phyloP scores from a whole-genome alignment of 208 protist species.

The Crithidia brevicula region DNA sequence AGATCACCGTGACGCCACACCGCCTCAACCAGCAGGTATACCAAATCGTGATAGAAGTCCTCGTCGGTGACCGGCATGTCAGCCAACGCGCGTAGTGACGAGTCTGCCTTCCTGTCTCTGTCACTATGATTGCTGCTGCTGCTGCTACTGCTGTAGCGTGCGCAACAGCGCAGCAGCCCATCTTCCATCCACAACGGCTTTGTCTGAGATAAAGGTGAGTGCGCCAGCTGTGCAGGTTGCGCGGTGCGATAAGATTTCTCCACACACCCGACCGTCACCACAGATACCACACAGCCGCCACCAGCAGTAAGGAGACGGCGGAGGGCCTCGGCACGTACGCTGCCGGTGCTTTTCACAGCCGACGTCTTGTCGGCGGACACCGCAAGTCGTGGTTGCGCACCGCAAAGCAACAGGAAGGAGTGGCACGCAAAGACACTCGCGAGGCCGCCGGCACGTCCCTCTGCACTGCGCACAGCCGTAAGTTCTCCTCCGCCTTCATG shows the following conservation, averaged over 20 bases:
- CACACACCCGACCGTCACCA: not conserved
- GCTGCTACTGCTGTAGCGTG: not conserved
- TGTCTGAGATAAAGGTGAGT: too few species aligned
- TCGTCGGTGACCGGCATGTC: conserved; percentile 3
- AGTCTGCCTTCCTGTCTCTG: not conserved
- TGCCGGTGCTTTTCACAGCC: not conserved
- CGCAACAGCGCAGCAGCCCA: not conserved
- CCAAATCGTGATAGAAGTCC: conserved; percentile 19
- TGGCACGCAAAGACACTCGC: not conserved
- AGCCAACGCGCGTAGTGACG: not conserved
- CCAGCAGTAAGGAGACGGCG: conserved; percentile 1
- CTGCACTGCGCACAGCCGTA: not conserved
- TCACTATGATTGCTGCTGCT: not conserved
- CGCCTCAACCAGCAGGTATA: conserved; percentile 2
- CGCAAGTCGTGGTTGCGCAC: not conserved
- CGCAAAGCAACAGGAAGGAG: not conserved
- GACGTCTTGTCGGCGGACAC: not conserved
- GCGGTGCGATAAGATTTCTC: too few species aligned
- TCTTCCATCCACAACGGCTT: not conserved
- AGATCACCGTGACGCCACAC: not conserved
- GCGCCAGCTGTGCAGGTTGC: too few species aligned
- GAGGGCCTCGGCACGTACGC: not conserved
- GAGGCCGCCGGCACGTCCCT: not conserved
- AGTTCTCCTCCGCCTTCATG: not conserved
- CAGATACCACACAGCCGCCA: conserved; percentile 6